Evolutionary conservation across 768 basidiomycete species (phyloP).

Genomic region (Panellus pusillus): DNA sequence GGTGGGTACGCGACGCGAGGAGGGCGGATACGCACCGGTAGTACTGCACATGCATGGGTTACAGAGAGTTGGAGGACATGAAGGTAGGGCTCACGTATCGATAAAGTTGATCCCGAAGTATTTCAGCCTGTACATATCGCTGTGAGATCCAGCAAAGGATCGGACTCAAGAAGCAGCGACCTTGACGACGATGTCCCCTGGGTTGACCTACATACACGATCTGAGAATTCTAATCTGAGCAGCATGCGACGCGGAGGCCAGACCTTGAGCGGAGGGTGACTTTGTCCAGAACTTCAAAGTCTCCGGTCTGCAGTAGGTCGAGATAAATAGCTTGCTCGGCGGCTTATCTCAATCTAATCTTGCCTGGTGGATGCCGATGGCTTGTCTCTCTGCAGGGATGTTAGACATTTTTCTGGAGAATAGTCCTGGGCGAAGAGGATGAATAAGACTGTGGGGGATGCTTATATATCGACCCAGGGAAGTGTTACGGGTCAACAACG

Average conservation of each 20-base stretch:
- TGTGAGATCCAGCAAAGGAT: background rate
- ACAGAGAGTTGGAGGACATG: background rate
- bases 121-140: slow-evolving; percentile 49
- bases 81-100: slow-evolving; percentile 8
- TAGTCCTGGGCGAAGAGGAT: no score
- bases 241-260: background rate
- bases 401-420: slow-evolving; percentile 16
- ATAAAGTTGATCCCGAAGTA: slow-evolving; percentile 80
- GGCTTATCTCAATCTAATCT: slow-evolving; percentile 28
- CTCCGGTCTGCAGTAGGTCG: slow-evolving; percentile 40
- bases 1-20: background rate
- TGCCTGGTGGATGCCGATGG: slow-evolving; percentile 14
- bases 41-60: slow-evolving; percentile 39
- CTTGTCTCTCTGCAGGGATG: slow-evolving; percentile 10
- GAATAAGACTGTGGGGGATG: no score
- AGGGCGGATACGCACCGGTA: slow-evolving; percentile 48
- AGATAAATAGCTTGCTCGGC: slow-evolving; percentile 43
- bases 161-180: slow-evolving; percentile 23
- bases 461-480: no score
- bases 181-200: slow-evolving; percentile 22
- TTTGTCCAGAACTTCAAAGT: slow-evolving; percentile 56
- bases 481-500: no score
- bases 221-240: slow-evolving; percentile 31
- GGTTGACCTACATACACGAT: no score
- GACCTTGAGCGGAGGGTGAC: slow-evolving; percentile 11